A percentile compares a stretch with the other conserved stretches of the same genome.
Conservation (phyloP, 2,329 filamentous ascomycete species). For the Xenosphaeropsis pyriputrescens region DNA sequence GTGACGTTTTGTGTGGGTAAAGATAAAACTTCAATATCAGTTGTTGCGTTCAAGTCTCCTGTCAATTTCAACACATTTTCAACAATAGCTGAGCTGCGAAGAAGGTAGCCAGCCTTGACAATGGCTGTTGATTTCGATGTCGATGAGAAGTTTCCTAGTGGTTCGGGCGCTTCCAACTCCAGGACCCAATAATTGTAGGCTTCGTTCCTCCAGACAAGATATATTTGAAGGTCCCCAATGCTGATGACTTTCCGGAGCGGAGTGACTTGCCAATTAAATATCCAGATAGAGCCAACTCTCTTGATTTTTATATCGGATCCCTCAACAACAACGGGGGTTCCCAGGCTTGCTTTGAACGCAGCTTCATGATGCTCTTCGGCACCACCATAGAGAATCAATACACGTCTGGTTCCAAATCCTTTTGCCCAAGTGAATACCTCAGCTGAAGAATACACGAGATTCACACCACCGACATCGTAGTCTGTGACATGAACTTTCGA, state of each 20-base stretch:
- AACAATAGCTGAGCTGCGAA: conserved; percentile 41
- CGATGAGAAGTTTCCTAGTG: conserved; percentile 18
- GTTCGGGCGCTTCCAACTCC: conserved; percentile 27
- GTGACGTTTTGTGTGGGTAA: conserved; percentile 37
- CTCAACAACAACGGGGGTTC: conserved; percentile 16
- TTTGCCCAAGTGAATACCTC: conserved; percentile 59
- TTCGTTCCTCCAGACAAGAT: conserved; percentile 38
- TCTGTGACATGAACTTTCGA: conserved; percentile 55
- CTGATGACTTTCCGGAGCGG: conserved; percentile 34
- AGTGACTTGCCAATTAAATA: conserved; percentile 39
- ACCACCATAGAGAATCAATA: conserved; percentile 49
- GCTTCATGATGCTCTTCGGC: conserved; percentile 48
- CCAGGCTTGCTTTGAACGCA: conserved; percentile 24
- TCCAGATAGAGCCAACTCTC: conserved; percentile 25
- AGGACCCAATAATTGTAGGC: conserved; percentile 59
- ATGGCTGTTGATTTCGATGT: conserved; percentile 26
- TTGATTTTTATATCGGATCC: conserved; percentile 15
- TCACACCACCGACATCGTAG: conserved; percentile 44
- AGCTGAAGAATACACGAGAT: conserved; percentile 53
- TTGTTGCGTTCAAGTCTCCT: conserved; percentile 60
- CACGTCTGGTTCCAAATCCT: conserved; percentile 40
- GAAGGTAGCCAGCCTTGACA: conserved; percentile 46
- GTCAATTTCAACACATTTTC: conserved; percentile 43
- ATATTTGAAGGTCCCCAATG: conserved; percentile 20
- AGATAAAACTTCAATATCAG: conserved; percentile 52